Percentiles rank a stretch among this genome's conserved stretches.
These are phyloP conservation scores for Pythium coloratum DNA, from an alignment of 352 stramenopile species.

Conservation along the genomic window DNA sequence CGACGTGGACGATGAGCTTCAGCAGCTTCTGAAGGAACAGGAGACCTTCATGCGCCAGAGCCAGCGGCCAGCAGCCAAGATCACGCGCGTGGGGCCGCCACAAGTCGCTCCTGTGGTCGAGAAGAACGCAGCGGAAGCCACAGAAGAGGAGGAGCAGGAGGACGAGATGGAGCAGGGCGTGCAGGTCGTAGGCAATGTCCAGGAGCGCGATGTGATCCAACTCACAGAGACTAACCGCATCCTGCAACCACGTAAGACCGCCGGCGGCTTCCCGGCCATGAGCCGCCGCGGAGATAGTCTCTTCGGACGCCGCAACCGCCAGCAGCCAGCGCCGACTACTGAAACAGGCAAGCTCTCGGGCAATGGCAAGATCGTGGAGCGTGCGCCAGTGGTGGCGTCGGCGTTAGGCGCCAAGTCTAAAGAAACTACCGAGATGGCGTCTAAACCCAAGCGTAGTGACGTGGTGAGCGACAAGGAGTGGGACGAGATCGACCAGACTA, in stretches of 20 bases:
- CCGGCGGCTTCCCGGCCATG: slow-evolving; percentile 62
- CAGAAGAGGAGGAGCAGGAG: not conserved
- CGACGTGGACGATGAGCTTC: slow-evolving; percentile 77
- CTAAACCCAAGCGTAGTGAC: slow-evolving; percentile 2
- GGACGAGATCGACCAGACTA: slow-evolving; percentile 61
- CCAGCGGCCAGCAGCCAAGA: slow-evolving; percentile 59
- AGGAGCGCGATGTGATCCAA: slow-evolving; percentile 59
- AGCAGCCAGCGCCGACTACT: slow-evolving; percentile 7
- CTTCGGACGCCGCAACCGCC: slow-evolving; percentile 57
- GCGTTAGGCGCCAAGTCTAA: not conserved
- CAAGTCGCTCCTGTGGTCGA: not conserved
- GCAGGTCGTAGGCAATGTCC: slow-evolving; percentile 55
- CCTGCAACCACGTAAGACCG: slow-evolving; percentile 32
- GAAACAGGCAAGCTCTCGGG: slow-evolving; percentile 21
- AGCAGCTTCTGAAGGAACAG: slow-evolving; percentile 79
- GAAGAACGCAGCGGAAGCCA: not conserved
- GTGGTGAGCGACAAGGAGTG: slow-evolving; percentile 35
- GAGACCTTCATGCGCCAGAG: slow-evolving; percentile 71
- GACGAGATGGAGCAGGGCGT: slow-evolving; percentile 21
- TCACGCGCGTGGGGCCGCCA: slow-evolving; percentile 34
- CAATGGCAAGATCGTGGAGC: slow-evolving; percentile 29
- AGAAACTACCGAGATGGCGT: not conserved
- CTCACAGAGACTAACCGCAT: slow-evolving; percentile 37
- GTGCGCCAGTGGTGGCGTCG: slow-evolving; percentile 12
- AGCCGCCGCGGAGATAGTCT: slow-evolving; percentile 59